A percentile compares a stretch with the other conserved stretches of the same genome.
Evolutionary conservation across 2,329 filamentous ascomycete species (phyloP).

Genomic region (Bipolaris cookei): DNA sequence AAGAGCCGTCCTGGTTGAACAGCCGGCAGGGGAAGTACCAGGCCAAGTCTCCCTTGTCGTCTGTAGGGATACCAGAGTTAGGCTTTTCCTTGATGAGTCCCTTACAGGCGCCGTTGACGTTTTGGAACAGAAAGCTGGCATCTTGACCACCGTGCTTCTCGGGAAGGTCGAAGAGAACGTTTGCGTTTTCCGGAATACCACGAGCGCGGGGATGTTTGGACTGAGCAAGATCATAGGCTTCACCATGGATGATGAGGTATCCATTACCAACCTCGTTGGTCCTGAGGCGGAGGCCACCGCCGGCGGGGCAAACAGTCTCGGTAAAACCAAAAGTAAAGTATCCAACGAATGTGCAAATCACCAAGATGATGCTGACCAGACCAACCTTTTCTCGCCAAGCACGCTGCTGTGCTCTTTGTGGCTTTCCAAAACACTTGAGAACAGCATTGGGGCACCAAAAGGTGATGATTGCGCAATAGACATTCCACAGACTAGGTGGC

Average conservation of each 20-base stretch:
- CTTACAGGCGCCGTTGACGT: conserved; percentile 97
- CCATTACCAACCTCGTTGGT: conserved; percentile 80
- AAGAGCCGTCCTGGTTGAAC: conserved; percentile 93
- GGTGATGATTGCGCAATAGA: conserved; percentile 91
- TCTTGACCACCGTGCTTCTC: conserved; percentile 86
- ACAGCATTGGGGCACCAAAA: conserved; percentile 93
- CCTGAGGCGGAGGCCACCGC: conserved; percentile 71
- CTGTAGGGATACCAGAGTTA: conserved; percentile 79
- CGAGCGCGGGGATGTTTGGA: conserved; percentile 81
- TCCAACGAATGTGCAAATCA: conserved; percentile 87
- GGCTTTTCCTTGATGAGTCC: conserved; percentile 76
- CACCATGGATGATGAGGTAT: conserved; percentile 96
- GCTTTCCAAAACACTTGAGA: conserved; percentile 83
- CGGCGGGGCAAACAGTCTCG: conserved; percentile 77
- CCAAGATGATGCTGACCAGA: conserved; percentile 87
- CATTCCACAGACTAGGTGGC: conserved; percentile 89
- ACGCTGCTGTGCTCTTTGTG: conserved; percentile 81
- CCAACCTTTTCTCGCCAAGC: conserved; percentile 99
- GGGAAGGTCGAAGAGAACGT: conserved; percentile 86
- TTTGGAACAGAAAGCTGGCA: conserved; percentile 96
- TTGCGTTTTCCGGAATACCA: conserved; percentile 75
- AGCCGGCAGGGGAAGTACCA: conserved; percentile 97
- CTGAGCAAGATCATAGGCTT: conserved; percentile 79
- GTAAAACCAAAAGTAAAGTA: conserved; percentile 98
- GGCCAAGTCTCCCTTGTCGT: conserved; percentile 72